phyloP scores from a whole-genome alignment of 208 protist genomes.

The Acanthamoeba castellanii region DNA sequence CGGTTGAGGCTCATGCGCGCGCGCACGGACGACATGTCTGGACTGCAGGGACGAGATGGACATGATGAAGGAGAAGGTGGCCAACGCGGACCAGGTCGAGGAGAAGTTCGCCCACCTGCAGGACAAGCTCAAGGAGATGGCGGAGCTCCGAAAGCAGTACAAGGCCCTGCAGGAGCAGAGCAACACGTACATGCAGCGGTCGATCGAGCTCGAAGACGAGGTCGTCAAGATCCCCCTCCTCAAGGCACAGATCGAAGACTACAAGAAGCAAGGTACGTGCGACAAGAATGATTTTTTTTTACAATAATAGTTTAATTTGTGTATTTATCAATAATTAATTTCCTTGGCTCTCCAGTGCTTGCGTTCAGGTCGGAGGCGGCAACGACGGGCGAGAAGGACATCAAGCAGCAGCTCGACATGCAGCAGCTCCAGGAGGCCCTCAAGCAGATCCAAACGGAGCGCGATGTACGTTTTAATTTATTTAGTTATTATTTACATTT shows the following conservation, averaged over 20 bases:
- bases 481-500: no score
- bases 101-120: slow-evolving; percentile 49
- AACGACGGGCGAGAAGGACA: slow-evolving; percentile 54
- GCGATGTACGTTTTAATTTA: background rate
- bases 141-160: slow-evolving; percentile 44
- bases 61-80: slow-evolving; percentile 73
- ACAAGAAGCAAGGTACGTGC: slow-evolving; percentile 27
- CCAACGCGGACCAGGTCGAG: slow-evolving; percentile 24
- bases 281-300: background rate
- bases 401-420: slow-evolving; percentile 27
- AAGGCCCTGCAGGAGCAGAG: slow-evolving; percentile 69
- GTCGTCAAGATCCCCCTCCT: slow-evolving; percentile 45
- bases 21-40: no score
- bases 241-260: slow-evolving; percentile 50
- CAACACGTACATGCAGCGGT: slow-evolving; percentile 48
- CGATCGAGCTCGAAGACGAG: slow-evolving; percentile 62
- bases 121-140: slow-evolving; percentile 67
- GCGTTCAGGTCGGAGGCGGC: slow-evolving; percentile 42
- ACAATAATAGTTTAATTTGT: background rate
- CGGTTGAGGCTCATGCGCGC: background rate
- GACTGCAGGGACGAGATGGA: slow-evolving; percentile 56
- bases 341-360: background rate
- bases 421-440: slow-evolving; percentile 30
- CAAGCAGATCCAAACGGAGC: slow-evolving; percentile 1
- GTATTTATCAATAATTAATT: background rate